A percentile compares a stretch with the other conserved stretches of the same genome.
Conservation (phyloP, 2,329 filamentous ascomycete genomes). For the Fusarium proliferatum region DNA sequence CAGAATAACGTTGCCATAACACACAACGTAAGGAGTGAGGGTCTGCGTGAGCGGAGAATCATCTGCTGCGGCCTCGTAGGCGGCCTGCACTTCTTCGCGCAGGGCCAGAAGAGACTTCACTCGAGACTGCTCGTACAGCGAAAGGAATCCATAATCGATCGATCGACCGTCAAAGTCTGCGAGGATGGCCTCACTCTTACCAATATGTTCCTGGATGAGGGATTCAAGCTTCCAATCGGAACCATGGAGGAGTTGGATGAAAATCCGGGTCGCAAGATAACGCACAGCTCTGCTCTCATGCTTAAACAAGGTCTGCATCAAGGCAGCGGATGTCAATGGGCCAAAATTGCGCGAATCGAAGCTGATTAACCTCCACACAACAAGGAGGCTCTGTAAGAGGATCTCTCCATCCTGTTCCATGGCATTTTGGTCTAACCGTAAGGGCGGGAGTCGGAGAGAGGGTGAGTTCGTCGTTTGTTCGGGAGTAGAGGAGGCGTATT, state of each 20-base stretch:
- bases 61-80: slow-evolving; percentile 13
- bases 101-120: slow-evolving; percentile 58
- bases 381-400: slow-evolving; percentile 48
- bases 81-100: slow-evolving; percentile 52
- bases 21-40: slow-evolving; percentile 70
- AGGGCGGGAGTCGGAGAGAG: slow-evolving; percentile 47
- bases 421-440: slow-evolving; percentile 45
- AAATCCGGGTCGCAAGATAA: slow-evolving; percentile 84
- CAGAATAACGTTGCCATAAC: slow-evolving; percentile 75
- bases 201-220: slow-evolving; percentile 75
- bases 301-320: slow-evolving; percentile 75
- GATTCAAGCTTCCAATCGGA: slow-evolving; percentile 82
- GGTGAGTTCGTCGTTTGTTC: slow-evolving; percentile 33
- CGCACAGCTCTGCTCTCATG: slow-evolving; percentile 70
- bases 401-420: slow-evolving; percentile 37
- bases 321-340: slow-evolving; percentile 70
- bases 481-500: slow-evolving; percentile 41
- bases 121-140: slow-evolving; percentile 67
- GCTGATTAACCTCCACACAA: slow-evolving; percentile 81
- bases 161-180: slow-evolving; percentile 79
- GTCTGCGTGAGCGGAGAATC: slow-evolving; percentile 47
- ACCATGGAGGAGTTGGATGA: slow-evolving; percentile 81
- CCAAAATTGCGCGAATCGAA: slow-evolving; percentile 78
- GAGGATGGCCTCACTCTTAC: slow-evolving; percentile 67
- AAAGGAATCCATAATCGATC: slow-evolving; percentile 83